Evolutionary conservation across 805 yeast genomes (phyloP), one percentile per base, ranked within the genome.

Genomic region (Kregervanrija fluxuum): DNA sequence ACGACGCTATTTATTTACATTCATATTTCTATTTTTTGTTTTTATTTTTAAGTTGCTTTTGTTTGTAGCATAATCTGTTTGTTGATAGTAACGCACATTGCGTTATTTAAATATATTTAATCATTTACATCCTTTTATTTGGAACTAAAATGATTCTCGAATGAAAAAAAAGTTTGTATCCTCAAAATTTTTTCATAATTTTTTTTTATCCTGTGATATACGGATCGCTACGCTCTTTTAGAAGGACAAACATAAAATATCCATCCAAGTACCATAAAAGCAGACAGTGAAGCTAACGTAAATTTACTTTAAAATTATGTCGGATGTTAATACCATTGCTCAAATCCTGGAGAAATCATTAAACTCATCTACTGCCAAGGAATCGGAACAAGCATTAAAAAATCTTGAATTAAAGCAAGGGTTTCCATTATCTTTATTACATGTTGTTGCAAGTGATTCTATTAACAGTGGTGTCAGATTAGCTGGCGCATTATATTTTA

Each of bases 401-500:
- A 58, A 74, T 10, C 64, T 82, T 41, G 98, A 93, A 58, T 48
- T 62, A 1, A 71, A 71, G 42, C 78, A 78, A 33, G 95, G 95
- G 4, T 93, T 93, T 62, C 73, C 95, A 8, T 67, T 87, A 39
- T 75, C 80, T 30, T 66, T 93, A 34, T 65, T 93, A 44, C 89
- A 85, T 56, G 77, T 90, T 13, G 85, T 89, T 32, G 88, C 95
- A 4, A 73, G 84, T 12, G 58, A 69, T 30, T 70, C 71, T 36
- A 57, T 80, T 36, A 71, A 75, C 3, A 59, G 62, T 5, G 68
- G 85, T 2, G 76, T 84, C 1, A 73, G 97, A 49, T 68, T 90
- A 40, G 96, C 99, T 1, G 95, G 86, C 14, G 88, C 96, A 1
- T 68, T 95, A 43, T 89, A 84, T 64, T 88, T 93, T 67, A 93